These are phyloP conservation scores for Verticillium dahliae DNA, from an alignment of 2,329 filamentous ascomycete species.

Conservation along the genomic window DNA sequence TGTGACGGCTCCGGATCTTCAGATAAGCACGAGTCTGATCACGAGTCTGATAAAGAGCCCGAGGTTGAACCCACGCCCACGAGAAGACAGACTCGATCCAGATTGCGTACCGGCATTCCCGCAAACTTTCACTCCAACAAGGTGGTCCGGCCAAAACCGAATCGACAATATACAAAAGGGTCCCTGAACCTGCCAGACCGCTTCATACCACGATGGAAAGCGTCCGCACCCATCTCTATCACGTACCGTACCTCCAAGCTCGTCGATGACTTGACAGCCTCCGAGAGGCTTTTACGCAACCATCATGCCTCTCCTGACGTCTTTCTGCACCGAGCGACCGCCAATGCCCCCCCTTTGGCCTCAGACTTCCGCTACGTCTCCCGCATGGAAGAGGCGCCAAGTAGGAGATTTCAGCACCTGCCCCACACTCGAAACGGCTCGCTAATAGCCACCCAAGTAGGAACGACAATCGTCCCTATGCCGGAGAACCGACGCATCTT, in stretches of 20 bases:
- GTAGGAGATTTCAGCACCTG: background rate
- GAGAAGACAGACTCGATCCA: background rate
- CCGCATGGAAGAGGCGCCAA: background rate
- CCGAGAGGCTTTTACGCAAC: conserved; percentile 38
- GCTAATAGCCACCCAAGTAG: conserved; percentile 12
- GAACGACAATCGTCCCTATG: conserved; percentile 14
- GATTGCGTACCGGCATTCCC: background rate
- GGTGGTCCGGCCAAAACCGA: background rate
- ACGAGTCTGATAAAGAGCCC: background rate
- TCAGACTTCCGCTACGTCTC: background rate
- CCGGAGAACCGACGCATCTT: conserved; percentile 16
- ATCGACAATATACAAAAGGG: background rate
- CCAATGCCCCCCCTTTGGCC: background rate
- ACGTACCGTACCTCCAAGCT: conserved; percentile 39
- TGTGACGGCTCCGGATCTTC: conserved; percentile 7
- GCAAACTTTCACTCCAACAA: background rate
- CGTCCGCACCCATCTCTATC: conserved; percentile 23
- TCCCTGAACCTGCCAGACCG: conserved; percentile 30
- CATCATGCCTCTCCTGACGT: conserved; percentile 32
- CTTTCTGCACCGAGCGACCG: conserved; percentile 23
- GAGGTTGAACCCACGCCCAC: background rate
- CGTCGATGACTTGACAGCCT: conserved; percentile 30
- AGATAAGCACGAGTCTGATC: background rate
- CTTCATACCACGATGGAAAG: conserved; percentile 40
- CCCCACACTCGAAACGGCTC: background rate